Evolutionary conservation across 768 basidiomycete species (phyloP).

Genomic region (Lentinula detonsa): DNA sequence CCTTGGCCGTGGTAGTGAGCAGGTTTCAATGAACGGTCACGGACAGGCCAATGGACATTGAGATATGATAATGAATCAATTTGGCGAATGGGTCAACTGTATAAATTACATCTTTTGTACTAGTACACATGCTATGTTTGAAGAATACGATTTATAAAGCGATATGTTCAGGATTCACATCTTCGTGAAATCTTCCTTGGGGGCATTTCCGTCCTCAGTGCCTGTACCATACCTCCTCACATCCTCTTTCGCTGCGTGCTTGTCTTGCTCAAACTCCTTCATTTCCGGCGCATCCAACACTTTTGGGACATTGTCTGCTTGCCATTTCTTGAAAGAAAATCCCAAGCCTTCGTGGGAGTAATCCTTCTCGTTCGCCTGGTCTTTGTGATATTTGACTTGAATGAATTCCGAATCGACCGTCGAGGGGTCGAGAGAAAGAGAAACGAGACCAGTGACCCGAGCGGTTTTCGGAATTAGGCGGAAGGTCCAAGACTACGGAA

Average conservation of each 20-base stretch:
- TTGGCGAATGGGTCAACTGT: neutral
- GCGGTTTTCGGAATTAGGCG: slow-evolving; percentile 28
- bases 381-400: slow-evolving; percentile 28
- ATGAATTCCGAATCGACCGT: slow-evolving; percentile 35
- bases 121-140: neutral
- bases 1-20: neutral
- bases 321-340: slow-evolving; percentile 35
- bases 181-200: neutral
- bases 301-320: slow-evolving; percentile 23
- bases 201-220: neutral
- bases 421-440: slow-evolving; percentile 30
- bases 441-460: slow-evolving; percentile 36
- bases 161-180: neutral
- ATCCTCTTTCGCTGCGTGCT: neutral
- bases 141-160: neutral
- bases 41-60: neutral
- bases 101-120: no score
- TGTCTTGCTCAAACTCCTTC: slow-evolving; percentile 17
- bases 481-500: slow-evolving; percentile 29
- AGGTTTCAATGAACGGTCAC: neutral
- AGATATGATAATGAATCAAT: neutral
- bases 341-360: slow-evolving; percentile 34
- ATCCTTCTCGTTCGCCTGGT: slow-evolving; percentile 37
- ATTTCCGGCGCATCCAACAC: slow-evolving; percentile 11
- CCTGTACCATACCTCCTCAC: neutral